Evolutionary conservation across 805 yeast genomes (phyloP), one percentile per base, ranked within the genome.

Genomic region (Teunomyces gatunensis): DNA sequence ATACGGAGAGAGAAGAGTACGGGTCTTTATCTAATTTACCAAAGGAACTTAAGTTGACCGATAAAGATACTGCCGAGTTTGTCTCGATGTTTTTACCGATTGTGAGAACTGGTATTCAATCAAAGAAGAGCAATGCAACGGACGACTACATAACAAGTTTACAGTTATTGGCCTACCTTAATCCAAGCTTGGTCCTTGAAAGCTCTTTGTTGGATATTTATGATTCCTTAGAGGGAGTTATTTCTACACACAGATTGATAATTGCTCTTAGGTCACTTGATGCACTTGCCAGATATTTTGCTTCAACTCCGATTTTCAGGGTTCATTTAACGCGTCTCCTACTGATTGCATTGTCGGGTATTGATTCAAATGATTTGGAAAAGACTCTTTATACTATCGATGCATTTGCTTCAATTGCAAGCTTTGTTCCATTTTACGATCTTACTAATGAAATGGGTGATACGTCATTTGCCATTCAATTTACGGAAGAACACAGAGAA

Each of bases 301-400:
- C 86, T 0, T 60, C 69, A 5, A 73, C 79, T 2, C 85, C 85
- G 1, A 64, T 81, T 1, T 89, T 78, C 59, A 71, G 96, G 39
- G 82, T 88, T 10, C 99, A 94, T 58, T 69, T 89, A 10, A 81
- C 95, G 0, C 79, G 95, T 46, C 70, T 94, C 12, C 61, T 91
- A 34, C 79, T 83, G 23, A 74, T 89, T 63, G 69, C 84, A 2
- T 63, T 90, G 6, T 87, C 90, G 0, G 96, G 94, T 27, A 82
- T 94, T 25, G 98, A 94, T 61, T 80, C 91, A 0, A 94, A 91
- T 61, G 99, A 94, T 64, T 74, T 89, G 42, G 75, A 73, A 11
- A 80, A 91, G 59, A 84, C 96, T 0, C 73, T 83, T 12, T 77
- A 81, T 44, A 78, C 96, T 0, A 67, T 91, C 35, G 79, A 83